Percentiles rank a stretch among this genome's conserved stretches.
Evolutionary conservation across 768 basidiomycete species (phyloP).

Genomic region (Pisolithus orientalis): DNA sequence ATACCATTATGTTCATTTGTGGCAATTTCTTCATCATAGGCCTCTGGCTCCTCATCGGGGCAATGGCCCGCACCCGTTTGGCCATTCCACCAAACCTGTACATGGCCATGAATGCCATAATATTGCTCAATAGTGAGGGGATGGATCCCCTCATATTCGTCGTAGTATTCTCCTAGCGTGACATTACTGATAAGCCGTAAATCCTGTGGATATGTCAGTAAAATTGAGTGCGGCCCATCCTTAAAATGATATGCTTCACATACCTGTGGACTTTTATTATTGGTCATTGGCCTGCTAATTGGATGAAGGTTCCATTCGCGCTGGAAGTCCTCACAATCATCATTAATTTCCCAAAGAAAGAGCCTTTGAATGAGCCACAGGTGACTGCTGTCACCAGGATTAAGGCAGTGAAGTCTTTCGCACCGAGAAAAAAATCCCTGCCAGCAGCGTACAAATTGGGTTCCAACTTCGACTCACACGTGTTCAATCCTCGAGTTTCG

Average conservation of each 20-base stretch:
- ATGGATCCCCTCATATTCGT: slow-evolving; percentile 11
- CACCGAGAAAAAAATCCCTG: slow-evolving; percentile 34
- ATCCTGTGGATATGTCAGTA: slow-evolving; percentile 4
- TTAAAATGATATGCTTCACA: background rate
- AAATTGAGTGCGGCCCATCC: background rate
- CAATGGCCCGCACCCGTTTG: slow-evolving; percentile 10
- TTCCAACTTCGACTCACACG: background rate
- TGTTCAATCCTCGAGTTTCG: slow-evolving; percentile 39
- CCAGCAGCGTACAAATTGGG: slow-evolving; percentile 35
- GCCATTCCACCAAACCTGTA: background rate
- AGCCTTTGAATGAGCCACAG: slow-evolving; percentile 39
- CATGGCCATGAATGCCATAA: slow-evolving; percentile 7
- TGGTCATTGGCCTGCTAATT: slow-evolving; percentile 18
- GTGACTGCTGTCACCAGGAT: slow-evolving; percentile 27
- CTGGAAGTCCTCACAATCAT: slow-evolving; percentile 30
- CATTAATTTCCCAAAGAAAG: slow-evolving; percentile 33
- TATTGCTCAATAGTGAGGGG: slow-evolving; percentile 12
- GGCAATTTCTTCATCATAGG: slow-evolving; percentile 2
- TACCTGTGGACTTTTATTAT: slow-evolving; percentile 19
- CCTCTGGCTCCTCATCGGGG: background rate
- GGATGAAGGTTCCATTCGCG: slow-evolving; percentile 36
- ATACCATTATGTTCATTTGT: background rate
- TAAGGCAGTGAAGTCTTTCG: slow-evolving; percentile 29
- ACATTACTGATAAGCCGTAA: slow-evolving; percentile 8
- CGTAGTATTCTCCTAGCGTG: slow-evolving; percentile 2